Base-by-base conservation (phyloP, 345 rosid genomes). In the Jatropha curcas region DNA sequence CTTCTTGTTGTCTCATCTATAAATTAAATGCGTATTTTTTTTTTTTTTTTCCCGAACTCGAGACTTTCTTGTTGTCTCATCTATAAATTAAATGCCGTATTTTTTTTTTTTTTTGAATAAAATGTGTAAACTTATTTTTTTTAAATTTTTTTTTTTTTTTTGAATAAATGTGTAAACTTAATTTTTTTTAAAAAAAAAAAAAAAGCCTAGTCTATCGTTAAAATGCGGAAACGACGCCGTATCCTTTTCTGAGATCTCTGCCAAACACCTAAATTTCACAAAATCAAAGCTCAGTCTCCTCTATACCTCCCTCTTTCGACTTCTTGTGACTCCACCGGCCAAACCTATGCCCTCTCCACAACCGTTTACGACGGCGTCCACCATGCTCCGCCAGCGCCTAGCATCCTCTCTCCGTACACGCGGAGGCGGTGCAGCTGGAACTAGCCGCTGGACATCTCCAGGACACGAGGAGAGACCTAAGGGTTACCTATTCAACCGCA, bases 381-480 rank as follows among this genome's bases (percentile, higher is more conserved):
- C 71, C 84, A 79, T 85, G 76, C 84, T 94, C 78, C 90, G 94
- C 73, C 91, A 81, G 60, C 92, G 97, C 56, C 82, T 89, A 63
- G 71, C 88, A 43, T 83, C 94, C 20, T 75, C 89, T 65, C 87
- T 74, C 33, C 72, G 79, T 37, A 74, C 72, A 33, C 78, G 82
- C 14, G 67, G 77, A 2, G 79, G 73, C 53, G 78, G 72, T 0
- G 50, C 87, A 8, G 81, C 88, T 13, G 97, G 91, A 0, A 83
- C 97, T 2, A 91, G 96, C 82, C 84, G 97, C 4, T 92, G 97
- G 98, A 55, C 86, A 16, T 72, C 85, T 11, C 94, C 94, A 0
- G 99, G 99, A 22, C 98, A 95, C 76, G 94, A 95, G 81, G 99
- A 92, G 73, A 87, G 74, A 10, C 97, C 99, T 17, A 95, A 92